A percentile compares a stretch with the other conserved stretches of the same genome.
Evolutionary conservation across 1,139 yeast genomes (phyloP).

Genomic region (Zygoascus meyerae): DNA sequence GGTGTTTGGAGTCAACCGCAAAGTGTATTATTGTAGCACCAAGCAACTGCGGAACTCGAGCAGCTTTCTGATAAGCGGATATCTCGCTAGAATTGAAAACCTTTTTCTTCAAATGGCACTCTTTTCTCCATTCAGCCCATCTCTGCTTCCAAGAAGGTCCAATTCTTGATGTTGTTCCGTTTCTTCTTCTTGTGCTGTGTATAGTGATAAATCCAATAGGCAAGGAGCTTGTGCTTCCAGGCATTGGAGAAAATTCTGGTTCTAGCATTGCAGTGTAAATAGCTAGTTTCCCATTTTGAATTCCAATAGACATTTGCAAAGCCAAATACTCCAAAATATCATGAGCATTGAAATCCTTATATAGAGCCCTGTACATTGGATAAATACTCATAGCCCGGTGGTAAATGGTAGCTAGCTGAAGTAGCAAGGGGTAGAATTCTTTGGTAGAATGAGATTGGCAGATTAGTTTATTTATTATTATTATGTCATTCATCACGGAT

Average conservation of each 20-base stretch:
- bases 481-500: too few species aligned
- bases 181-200: background rate
- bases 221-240: too few species aligned
- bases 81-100: background rate
- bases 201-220: constrained; percentile 4
- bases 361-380: constrained; percentile 8
- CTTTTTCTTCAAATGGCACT: background rate
- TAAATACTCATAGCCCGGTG: background rate
- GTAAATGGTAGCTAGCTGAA: background rate
- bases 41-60: background rate
- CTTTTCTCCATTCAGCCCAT: too few species aligned
- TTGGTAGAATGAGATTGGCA: background rate
- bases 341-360: background rate
- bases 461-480: too few species aligned
- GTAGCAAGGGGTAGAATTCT: background rate
- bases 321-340: constrained; percentile 1
- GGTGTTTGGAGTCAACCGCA: constrained; percentile 15
- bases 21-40: constrained; percentile 9
- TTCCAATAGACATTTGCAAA: background rate
- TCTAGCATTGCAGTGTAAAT: background rate
- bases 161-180: too few species aligned
- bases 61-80: background rate
- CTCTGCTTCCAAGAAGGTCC: too few species aligned
- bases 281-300: background rate
- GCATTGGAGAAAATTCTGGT: too few species aligned